A percentile compares a stretch with the other conserved stretches of the same genome.
phyloP scores from a whole-genome alignment of 2,329 filamentous ascomycete species.

The Phialophora expanda region DNA sequence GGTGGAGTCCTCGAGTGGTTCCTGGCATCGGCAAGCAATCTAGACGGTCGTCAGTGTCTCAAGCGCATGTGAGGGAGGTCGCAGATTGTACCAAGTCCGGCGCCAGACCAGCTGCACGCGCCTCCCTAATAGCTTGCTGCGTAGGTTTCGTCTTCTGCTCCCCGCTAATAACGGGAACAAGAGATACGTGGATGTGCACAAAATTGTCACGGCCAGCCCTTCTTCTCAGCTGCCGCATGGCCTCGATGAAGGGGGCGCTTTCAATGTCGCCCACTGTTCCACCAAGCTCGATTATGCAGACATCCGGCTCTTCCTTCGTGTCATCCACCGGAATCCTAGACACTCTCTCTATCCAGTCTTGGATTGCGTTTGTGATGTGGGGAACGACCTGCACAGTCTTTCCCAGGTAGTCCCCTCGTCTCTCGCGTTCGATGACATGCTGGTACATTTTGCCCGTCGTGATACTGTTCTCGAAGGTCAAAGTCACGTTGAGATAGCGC shows the following conservation, averaged over 20 bases:
- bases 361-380: slow-evolving; percentile 87
- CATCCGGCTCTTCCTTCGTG: slow-evolving; percentile 79
- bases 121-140: slow-evolving; percentile 83
- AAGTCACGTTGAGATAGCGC: slow-evolving; percentile 78
- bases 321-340: slow-evolving; percentile 85
- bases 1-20: slow-evolving; percentile 72
- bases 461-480: slow-evolving; percentile 90
- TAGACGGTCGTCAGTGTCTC: slow-evolving; percentile 44
- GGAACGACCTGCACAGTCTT: slow-evolving; percentile 90
- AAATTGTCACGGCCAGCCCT: slow-evolving; percentile 79
- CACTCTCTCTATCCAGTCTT: slow-evolving; percentile 90
- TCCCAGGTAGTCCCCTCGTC: slow-evolving; percentile 79
- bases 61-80: slow-evolving; percentile 31
- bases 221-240: slow-evolving; percentile 76
- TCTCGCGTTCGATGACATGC: slow-evolving; percentile 78
- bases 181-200: slow-evolving; percentile 85
- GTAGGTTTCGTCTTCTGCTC: slow-evolving; percentile 98
- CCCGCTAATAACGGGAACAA: slow-evolving; percentile 75
- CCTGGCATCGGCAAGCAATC: slow-evolving; percentile 92
- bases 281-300: slow-evolving; percentile 79
- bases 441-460: slow-evolving; percentile 97
- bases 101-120: slow-evolving; percentile 77
- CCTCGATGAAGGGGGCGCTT: slow-evolving; percentile 85
- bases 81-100: slow-evolving; percentile 66
- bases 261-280: slow-evolving; percentile 75